Conservation (phyloP, 2,329 filamentous ascomycete genomes). For the Plenodomus tracheiphilus region DNA sequence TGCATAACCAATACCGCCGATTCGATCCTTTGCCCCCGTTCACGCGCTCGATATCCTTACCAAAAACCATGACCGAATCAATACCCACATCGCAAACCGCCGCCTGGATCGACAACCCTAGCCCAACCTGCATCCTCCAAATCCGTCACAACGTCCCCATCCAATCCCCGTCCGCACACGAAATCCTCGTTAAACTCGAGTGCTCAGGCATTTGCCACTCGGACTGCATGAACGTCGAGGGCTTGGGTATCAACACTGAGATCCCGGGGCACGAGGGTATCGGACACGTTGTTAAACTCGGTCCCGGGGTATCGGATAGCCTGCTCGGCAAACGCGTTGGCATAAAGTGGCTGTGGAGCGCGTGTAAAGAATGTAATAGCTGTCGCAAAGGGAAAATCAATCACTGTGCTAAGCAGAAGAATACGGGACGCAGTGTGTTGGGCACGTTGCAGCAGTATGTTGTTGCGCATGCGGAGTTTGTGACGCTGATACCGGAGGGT, state of each 20-base stretch:
- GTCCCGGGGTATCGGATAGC: constrained; percentile 23
- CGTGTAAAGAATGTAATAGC: constrained; percentile 44
- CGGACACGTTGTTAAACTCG: constrained; percentile 47
- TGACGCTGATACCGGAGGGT: constrained; percentile 41
- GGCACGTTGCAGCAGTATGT: constrained; percentile 44
- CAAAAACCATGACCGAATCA: not conserved
- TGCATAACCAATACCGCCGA: too few species aligned
- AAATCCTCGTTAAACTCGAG: constrained; percentile 53
- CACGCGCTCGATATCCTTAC: not conserved
- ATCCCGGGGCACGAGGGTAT: constrained; percentile 54
- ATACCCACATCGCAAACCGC: constrained; percentile 41
- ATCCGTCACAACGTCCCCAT: constrained; percentile 43
- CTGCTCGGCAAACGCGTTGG: constrained; percentile 47
- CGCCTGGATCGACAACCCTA: constrained; percentile 44
- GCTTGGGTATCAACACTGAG: constrained; percentile 50
- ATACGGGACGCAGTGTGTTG: constrained; percentile 46
- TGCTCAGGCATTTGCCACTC: constrained; percentile 54
- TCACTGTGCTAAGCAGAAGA: constrained; percentile 48
- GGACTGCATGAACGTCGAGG: constrained; percentile 51
- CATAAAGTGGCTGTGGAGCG: constrained; percentile 52
- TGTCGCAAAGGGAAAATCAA: constrained; percentile 46
- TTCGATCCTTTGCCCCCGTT: not conserved
- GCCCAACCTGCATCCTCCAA: constrained; percentile 40
- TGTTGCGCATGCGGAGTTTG: constrained; percentile 38
- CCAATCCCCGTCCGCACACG: constrained; percentile 43